Conservation (phyloP, 306 rosid species). For the Vigna unguiculata region DNA sequence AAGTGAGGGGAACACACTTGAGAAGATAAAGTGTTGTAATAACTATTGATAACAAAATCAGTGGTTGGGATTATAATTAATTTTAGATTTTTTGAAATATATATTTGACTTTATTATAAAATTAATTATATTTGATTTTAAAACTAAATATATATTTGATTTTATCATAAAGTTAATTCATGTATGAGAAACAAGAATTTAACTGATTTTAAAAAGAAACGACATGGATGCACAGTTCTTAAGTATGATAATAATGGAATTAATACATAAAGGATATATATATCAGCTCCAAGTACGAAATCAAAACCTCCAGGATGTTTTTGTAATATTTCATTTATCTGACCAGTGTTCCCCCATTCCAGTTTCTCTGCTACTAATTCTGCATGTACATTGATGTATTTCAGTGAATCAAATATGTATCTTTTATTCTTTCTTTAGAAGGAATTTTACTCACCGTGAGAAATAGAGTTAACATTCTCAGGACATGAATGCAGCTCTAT, state of each 20-base stretch:
- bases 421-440: conserved; percentile 30
- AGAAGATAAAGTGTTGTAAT: no score
- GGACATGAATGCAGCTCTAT: conserved; percentile 79
- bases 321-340: conserved; percentile 64
- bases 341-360: conserved; percentile 89
- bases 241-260: conserved; percentile 29
- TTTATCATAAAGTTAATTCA: no score
- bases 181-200: neutral
- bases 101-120: no score
- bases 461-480: conserved; percentile 51
- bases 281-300: conserved; percentile 93
- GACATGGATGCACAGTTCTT: conserved; percentile 13
- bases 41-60: no score
- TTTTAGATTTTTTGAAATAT: no score
- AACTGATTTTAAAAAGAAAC: conserved; percentile 21
- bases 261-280: conserved; percentile 69
- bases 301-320: conserved; percentile 75
- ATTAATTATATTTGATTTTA: no score
- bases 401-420: conserved; percentile 26
- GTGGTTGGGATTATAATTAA: no score
- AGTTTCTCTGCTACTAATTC: conserved; percentile 77
- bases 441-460: conserved; percentile 62
- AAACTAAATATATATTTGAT: no score
- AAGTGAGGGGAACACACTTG: no score
- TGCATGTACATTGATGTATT: conserved; percentile 47